Conservation (phyloP, 2,329 filamentous ascomycete genomes). For the Pseudonectria buxi region DNA sequence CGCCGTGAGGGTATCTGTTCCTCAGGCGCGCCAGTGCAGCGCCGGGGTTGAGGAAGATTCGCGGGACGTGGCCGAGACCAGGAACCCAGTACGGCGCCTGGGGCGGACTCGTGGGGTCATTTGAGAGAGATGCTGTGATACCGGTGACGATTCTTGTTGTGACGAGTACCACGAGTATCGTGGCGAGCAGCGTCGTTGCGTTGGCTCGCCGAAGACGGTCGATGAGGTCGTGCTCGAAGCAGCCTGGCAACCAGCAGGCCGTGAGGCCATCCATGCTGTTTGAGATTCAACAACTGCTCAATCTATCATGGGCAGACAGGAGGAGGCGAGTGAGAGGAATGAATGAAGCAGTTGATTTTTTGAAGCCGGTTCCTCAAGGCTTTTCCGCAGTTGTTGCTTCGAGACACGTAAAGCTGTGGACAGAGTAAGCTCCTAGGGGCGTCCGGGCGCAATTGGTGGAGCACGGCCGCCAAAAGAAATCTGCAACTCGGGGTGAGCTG, state of each 20-base stretch:
- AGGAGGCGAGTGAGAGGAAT: background rate
- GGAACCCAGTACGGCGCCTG: constrained; percentile 31
- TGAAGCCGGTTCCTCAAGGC: too few species aligned
- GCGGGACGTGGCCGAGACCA: constrained; percentile 29
- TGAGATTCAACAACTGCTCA: background rate
- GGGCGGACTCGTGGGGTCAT: constrained; percentile 17
- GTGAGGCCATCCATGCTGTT: constrained; percentile 11
- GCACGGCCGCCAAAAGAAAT: too few species aligned
- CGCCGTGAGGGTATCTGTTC: constrained; percentile 26
- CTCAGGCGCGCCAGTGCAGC: constrained; percentile 25
- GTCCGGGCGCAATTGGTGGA: too few species aligned
- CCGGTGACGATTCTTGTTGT: constrained; percentile 20
- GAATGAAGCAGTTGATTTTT: background rate
- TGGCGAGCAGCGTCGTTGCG: constrained; percentile 15
- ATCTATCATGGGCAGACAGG: background rate
- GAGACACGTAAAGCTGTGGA: too few species aligned
- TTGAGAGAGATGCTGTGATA: constrained; percentile 32
- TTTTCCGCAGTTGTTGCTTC: too few species aligned
- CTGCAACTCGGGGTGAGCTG: too few species aligned
- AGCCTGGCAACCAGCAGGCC: constrained; percentile 2
- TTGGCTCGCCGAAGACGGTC: constrained; percentile 16
- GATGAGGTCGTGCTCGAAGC: constrained; percentile 13
- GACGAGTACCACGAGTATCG: constrained; percentile 20
- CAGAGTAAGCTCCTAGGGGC: too few species aligned
- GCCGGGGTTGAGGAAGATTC: constrained; percentile 22